phyloP scores from a whole-genome alignment of 139 green algal genomes.

The Asterochloris sp. region DNA sequence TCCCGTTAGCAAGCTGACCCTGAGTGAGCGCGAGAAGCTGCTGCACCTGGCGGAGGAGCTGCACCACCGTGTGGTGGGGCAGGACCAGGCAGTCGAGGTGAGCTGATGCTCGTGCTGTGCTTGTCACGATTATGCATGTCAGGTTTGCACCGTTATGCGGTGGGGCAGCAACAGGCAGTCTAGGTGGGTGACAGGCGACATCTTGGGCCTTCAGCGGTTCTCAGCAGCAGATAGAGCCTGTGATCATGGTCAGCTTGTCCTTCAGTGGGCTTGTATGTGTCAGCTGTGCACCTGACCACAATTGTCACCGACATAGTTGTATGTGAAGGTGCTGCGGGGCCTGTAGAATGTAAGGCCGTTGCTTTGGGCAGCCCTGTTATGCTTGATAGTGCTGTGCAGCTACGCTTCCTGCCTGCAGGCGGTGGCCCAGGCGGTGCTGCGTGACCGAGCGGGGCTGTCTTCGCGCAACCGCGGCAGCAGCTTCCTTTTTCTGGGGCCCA shows the following conservation, averaged over 20 bases:
- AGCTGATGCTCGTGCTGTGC: background rate
- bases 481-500: constrained; percentile 94
- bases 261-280: too few species aligned
- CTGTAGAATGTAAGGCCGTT: too few species aligned
- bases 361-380: background rate
- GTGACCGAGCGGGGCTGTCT: constrained; percentile 63
- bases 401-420: constrained; percentile 26
- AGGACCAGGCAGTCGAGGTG: constrained; percentile 10
- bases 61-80: constrained; percentile 55
- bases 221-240: too few species aligned
- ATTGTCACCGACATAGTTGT: too few species aligned
- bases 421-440: constrained; percentile 58
- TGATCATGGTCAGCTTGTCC: too few species aligned
- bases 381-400: constrained; percentile 28
- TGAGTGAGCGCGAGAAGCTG: constrained; percentile 59
- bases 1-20: constrained; percentile 66
- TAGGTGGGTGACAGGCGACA: too few species aligned
- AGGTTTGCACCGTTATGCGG: too few species aligned
- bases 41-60: constrained; percentile 47
- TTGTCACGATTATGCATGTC: too few species aligned
- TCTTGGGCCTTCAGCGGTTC: too few species aligned
- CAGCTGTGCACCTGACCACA: too few species aligned
- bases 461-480: constrained; percentile 48
- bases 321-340: too few species aligned
- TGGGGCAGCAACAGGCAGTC: too few species aligned